A percentile compares a stretch with the other conserved stretches of the same genome.
Conservation (phyloP, 73 alveolate genomes). For the Uronychia binucleata region DNA sequence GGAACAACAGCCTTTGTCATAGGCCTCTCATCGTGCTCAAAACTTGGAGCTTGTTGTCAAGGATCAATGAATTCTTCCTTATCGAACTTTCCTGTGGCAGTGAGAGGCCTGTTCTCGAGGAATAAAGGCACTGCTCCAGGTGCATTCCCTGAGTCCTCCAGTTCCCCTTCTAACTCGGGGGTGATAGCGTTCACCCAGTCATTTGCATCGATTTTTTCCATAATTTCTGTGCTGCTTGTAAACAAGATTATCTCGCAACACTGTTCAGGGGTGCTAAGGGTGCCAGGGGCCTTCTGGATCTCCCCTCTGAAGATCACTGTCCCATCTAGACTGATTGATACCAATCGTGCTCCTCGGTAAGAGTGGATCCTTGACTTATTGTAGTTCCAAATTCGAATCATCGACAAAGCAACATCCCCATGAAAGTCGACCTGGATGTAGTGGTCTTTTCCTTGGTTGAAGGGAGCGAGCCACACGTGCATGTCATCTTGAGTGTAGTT, state of each 20-base stretch:
- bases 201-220: constrained; percentile 60
- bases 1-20: neutral
- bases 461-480: constrained; percentile 93
- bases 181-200: constrained; percentile 74
- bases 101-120: neutral
- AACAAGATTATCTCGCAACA: constrained; percentile 78
- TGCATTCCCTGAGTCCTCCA: neutral
- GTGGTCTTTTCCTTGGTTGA: constrained; percentile 78
- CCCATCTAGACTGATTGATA: constrained; percentile 63
- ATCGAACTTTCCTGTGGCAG: constrained; percentile 27
- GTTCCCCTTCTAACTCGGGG: constrained; percentile 3
- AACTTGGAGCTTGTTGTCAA: neutral
- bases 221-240: constrained; percentile 61
- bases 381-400: constrained; percentile 92
- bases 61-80: constrained; percentile 24
- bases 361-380: constrained; percentile 87
- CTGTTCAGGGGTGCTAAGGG: constrained; percentile 57
- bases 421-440: constrained; percentile 41
- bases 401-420: constrained; percentile 48
- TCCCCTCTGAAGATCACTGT: constrained; percentile 74
- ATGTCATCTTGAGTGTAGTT: constrained; percentile 80
- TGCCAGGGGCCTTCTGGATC: constrained; percentile 80
- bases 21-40: neutral
- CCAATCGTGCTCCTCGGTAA: constrained; percentile 83
- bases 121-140: neutral